phyloP scores from a whole-genome alignment of 192 early-diverging fungal genomes.

The Umbelopsis ramanniana region DNA sequence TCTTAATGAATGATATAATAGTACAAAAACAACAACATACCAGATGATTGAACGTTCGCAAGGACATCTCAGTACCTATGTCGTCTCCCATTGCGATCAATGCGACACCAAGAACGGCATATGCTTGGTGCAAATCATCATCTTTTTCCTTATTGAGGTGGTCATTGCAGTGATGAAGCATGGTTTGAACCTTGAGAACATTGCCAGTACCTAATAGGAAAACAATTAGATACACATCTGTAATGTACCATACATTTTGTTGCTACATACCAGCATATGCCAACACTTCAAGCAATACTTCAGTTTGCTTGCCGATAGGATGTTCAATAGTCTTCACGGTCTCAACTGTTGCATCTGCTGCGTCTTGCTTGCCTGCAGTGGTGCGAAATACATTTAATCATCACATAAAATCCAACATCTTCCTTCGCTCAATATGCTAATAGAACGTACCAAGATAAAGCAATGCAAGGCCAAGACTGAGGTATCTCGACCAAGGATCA shows the following conservation, averaged over 20 bases:
- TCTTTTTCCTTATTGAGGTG: constrained; percentile 91
- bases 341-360: constrained; percentile 88
- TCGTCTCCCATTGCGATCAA: constrained; percentile 98
- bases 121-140: constrained; percentile 84
- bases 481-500: constrained; percentile 87
- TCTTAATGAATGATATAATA: not conserved
- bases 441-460: constrained; percentile 76
- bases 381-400: not conserved
- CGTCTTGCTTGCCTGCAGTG: constrained; percentile 77
- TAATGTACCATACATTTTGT: not conserved
- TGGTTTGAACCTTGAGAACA: constrained; percentile 94
- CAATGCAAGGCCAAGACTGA: constrained; percentile 91
- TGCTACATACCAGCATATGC: constrained; percentile 76
- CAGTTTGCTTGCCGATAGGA: constrained; percentile 88
- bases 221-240: not conserved
- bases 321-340: constrained; percentile 95
- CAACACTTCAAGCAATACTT: constrained; percentile 86
- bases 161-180: constrained; percentile 96
- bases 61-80: constrained; percentile 93
- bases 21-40: constrained; percentile 39
- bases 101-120: constrained; percentile 95
- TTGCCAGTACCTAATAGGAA: constrained; percentile 80
- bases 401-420: not conserved
- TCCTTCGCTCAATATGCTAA: not conserved
- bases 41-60: constrained; percentile 95